phyloP scores from a whole-genome alignment of 805 yeast species.

The Metschnikowia borealis region DNA sequence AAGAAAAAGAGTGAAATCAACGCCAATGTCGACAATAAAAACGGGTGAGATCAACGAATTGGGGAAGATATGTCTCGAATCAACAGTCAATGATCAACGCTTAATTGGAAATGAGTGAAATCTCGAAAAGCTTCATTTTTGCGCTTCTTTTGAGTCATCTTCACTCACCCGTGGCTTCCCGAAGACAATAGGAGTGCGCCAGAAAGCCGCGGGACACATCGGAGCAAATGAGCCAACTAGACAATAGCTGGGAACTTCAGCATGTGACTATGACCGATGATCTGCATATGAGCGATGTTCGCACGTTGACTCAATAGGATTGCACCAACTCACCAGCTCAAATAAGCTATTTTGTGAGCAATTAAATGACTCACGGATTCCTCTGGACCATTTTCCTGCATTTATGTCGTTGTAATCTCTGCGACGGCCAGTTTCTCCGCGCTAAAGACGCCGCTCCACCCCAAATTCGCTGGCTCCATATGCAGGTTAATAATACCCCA shows the following conservation, averaged over 20 bases:
- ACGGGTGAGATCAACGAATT: not conserved
- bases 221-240: not conserved
- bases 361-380: not conserved
- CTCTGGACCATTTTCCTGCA: not conserved
- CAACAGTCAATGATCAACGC: not conserved
- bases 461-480: not conserved
- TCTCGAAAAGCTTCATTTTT: not conserved
- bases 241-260: not conserved
- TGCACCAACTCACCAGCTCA: not conserved
- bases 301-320: not conserved
- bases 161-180: not conserved
- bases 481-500: slow-evolving; percentile 1
- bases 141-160: not conserved
- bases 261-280: not conserved
- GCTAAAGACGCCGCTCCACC: not conserved
- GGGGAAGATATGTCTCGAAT: not conserved
- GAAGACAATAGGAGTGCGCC: not conserved
- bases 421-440: not conserved
- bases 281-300: not conserved
- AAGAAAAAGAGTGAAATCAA: not conserved
- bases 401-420: too few relatives aligned
- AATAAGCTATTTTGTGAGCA: not conserved
- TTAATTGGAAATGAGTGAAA: not conserved
- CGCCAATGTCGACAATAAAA: not conserved
- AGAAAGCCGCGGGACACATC: not conserved